A percentile compares a stretch with the other conserved stretches of the same genome.
Evolutionary conservation across 495 filamentous ascomycete genomes (phyloP).

Genomic region (Chaetomium tenue): DNA sequence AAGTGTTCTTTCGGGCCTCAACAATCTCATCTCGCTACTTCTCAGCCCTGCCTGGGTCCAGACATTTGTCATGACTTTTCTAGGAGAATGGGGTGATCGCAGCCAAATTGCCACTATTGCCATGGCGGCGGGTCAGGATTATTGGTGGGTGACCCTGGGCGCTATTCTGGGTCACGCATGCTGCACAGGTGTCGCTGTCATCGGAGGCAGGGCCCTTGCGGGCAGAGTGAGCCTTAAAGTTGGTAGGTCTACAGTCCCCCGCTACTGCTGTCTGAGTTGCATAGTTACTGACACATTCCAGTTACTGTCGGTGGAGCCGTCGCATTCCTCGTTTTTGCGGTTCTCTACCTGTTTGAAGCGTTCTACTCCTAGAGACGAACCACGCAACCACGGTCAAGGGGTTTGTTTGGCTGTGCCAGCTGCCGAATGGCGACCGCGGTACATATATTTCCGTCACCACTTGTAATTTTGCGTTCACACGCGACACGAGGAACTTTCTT

Average conservation of each 20-base stretch:
- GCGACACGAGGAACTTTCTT: conserved; percentile 15
- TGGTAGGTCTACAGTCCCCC: conserved; percentile 62
- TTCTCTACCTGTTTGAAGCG: conserved; percentile 86
- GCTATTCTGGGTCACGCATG: conserved; percentile 82
- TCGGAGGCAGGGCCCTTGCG: conserved; percentile 89
- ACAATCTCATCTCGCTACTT: conserved; percentile 82
- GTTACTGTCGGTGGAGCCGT: conserved; percentile 93
- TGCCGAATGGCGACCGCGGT: conserved; percentile 1
- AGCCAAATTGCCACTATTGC: conserved; percentile 98
- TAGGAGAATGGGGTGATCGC: conserved; percentile 97
- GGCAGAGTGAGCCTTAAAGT: conserved; percentile 93
- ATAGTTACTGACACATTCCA: conserved; percentile 42
- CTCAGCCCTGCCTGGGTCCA: conserved; percentile 97
- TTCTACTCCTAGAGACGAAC: conserved; percentile 51
- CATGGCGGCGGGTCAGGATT: conserved; percentile 97
- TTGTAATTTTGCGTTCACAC: conserved; percentile 28
- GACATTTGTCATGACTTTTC: conserved; percentile 98
- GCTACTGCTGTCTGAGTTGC: not conserved
- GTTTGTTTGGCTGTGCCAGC: conserved; percentile 27
- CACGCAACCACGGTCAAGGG: not conserved
- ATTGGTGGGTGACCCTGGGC: conserved; percentile 97
- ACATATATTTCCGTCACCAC: conserved; percentile 9
- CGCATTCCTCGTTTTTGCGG: conserved; percentile 84
- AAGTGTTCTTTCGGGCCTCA: conserved; percentile 58
- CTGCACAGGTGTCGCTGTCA: conserved; percentile 89